Conservation (phyloP, 257 asterid species). For the Salvia hispanica region DNA sequence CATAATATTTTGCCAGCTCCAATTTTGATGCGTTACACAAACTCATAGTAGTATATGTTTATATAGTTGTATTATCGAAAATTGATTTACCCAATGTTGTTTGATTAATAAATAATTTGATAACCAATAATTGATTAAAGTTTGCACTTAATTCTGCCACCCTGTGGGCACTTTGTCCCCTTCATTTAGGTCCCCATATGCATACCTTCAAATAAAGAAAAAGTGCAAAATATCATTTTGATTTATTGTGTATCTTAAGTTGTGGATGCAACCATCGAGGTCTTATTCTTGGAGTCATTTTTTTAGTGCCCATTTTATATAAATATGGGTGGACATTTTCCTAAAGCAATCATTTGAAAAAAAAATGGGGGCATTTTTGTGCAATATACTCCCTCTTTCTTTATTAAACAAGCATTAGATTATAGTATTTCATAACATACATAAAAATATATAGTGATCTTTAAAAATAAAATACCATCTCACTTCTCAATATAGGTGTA, state of each 20-base stretch:
- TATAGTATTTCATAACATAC: no score
- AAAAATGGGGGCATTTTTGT: no score
- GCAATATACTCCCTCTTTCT: no score
- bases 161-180: neutral
- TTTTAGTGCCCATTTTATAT: slow-evolving; percentile 35
- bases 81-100: neutral
- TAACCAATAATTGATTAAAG: slow-evolving; percentile 21
- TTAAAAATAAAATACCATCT: no score
- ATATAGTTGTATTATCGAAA: neutral
- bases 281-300: slow-evolving; percentile 12
- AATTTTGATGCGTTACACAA: slow-evolving; percentile 25
- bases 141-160: slow-evolving; percentile 6
- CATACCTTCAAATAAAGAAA: no score
- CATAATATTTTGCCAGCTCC: slow-evolving; percentile 41
- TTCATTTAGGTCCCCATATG: no score
- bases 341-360: no score
- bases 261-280: slow-evolving; percentile 36
- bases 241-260: slow-evolving; percentile 6
- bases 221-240: no score
- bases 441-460: no score
- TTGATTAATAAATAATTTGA: slow-evolving; percentile 5
- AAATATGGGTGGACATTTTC: slow-evolving; percentile 31
- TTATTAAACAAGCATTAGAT: no score
- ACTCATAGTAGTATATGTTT: neutral
- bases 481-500: no score